A percentile compares a stretch with the other conserved stretches of the same genome.
Conservation (phyloP, 2,329 filamentous ascomycete genomes). For the Cercospora sp. region DNA sequence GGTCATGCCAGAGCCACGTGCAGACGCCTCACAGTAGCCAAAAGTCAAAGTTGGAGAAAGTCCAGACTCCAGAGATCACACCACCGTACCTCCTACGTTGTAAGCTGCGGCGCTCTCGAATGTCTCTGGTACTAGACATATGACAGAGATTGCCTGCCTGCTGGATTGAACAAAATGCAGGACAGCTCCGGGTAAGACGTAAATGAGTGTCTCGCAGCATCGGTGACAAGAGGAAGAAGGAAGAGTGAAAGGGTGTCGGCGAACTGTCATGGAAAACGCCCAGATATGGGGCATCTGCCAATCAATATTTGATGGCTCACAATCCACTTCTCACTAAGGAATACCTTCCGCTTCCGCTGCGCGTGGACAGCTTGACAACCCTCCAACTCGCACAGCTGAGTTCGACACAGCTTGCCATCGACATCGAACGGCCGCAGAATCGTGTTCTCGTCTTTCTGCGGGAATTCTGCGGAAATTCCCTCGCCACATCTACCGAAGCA, state of each 20-base stretch:
- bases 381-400: background rate
- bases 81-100: background rate
- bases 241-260: background rate
- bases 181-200: background rate
- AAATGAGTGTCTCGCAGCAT: background rate
- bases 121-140: background rate
- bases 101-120: background rate
- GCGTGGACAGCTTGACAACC: too few species aligned
- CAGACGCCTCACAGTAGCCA: background rate
- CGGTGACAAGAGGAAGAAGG: background rate
- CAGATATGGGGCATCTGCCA: background rate
- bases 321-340: too few species aligned
- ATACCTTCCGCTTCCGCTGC: background rate
- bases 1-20: background rate
- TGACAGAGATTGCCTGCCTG: background rate
- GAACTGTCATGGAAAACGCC: background rate
- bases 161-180: background rate
- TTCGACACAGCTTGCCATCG: background rate
- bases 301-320: background rate
- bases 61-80: background rate
- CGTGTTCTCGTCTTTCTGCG: too few species aligned
- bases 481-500: background rate
- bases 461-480: too few species aligned
- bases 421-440: background rate
- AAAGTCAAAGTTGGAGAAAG: background rate